These are phyloP conservation scores for Suillus occidentalis DNA, from an alignment of 768 basidiomycete species.

Conservation along the genomic window DNA sequence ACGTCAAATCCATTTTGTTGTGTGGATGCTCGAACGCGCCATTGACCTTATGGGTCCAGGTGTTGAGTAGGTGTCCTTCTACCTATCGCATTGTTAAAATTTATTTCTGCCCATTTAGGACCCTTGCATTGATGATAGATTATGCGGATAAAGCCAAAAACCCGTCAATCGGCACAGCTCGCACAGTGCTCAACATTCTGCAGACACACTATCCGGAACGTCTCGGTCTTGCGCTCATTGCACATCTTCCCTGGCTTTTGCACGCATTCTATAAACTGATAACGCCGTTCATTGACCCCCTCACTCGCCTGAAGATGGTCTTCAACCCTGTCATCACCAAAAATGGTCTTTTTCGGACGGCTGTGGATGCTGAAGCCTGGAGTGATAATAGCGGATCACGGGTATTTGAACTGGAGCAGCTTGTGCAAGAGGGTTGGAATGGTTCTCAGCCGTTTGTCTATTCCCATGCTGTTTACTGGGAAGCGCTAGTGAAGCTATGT, in stretches of 20 bases:
- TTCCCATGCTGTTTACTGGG: conserved; percentile 76
- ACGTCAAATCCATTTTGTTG: conserved; percentile 69
- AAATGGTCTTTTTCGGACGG: conserved; percentile 27
- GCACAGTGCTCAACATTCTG: conserved; percentile 57
- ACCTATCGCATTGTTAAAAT: too few species aligned
- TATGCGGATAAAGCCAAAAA: conserved; percentile 72
- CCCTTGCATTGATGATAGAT: conserved; percentile 71
- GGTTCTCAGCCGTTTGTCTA: conserved; percentile 71
- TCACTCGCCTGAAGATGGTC: conserved; percentile 72
- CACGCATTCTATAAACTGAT: conserved; percentile 77
- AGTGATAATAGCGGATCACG: conserved; percentile 3
- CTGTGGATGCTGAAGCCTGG: conserved; percentile 18
- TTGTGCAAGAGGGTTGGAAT: conserved; percentile 71
- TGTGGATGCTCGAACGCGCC: conserved; percentile 77
- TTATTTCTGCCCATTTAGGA: conserved; percentile 39
- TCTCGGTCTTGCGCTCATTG: conserved; percentile 69
- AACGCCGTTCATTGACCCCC: conserved; percentile 79
- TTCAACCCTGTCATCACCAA: conserved; percentile 57
- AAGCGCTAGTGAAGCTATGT: conserved; percentile 55
- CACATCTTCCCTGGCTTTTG: conserved; percentile 80
- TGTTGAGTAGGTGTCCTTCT: conserved; percentile 59
- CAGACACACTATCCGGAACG: conserved; percentile 89
- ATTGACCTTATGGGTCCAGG: conserved; percentile 80
- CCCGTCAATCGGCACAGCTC: conserved; percentile 40
- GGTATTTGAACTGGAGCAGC: conserved; percentile 66